These are phyloP conservation scores for Ophiostoma pallidulum DNA, from an alignment of 2,329 filamentous ascomycete genomes.

Conservation along the genomic window DNA sequence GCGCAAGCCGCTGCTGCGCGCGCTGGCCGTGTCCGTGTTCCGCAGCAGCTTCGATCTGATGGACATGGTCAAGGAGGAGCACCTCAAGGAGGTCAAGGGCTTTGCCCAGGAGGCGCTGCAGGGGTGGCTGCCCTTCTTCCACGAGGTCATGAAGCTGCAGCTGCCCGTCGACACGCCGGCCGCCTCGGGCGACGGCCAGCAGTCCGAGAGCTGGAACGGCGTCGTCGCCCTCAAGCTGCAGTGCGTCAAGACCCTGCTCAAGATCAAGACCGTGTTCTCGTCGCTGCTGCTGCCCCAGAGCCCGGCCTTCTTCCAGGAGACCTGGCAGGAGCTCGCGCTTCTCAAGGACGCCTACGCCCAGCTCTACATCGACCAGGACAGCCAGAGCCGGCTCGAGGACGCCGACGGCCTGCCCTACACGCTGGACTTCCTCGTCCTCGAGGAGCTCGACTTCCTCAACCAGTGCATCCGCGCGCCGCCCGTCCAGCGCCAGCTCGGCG, in stretches of 20 bases:
- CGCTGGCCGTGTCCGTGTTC: conserved; percentile 83
- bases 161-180: conserved; percentile 56
- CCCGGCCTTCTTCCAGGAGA: conserved; percentile 69
- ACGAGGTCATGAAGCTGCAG: conserved; percentile 62
- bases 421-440: conserved; percentile 83
- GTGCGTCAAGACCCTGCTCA: conserved; percentile 87
- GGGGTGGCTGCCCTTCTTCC: conserved; percentile 85
- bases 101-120: conserved; percentile 82
- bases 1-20: conserved; percentile 66
- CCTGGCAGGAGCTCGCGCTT: conserved; percentile 77
- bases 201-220: conserved; percentile 66
- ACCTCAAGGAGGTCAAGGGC: conserved; percentile 72
- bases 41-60: conserved; percentile 86
- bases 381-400: conserved; percentile 82
- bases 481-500: conserved; percentile 80
- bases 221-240: conserved; percentile 82
- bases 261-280: conserved; percentile 76
- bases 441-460: conserved; percentile 92
- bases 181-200: conserved; percentile 31
- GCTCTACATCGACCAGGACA: conserved; percentile 77
- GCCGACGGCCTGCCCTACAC: conserved; percentile 88
- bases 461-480: conserved; percentile 80
- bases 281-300: conserved; percentile 74
- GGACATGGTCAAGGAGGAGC: conserved; percentile 93
- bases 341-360: conserved; percentile 65